Percentiles rank a stretch among this genome's conserved stretches.
Evolutionary conservation across 805 yeast species (phyloP).

Genomic region (Candida railenensis): DNA sequence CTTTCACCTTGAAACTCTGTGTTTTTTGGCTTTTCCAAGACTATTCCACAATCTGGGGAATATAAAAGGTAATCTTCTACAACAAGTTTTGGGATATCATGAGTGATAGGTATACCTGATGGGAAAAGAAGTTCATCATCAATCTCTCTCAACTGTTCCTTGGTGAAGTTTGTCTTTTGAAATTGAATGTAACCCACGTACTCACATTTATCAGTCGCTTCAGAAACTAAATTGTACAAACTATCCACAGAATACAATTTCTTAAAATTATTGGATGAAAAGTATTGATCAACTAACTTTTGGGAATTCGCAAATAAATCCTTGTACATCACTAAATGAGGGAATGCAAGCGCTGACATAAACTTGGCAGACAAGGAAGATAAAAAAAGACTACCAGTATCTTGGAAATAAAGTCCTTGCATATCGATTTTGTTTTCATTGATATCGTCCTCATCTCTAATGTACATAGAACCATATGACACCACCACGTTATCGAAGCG

Average conservation of each 20-base stretch:
- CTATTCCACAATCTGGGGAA: slow-evolving; percentile 86
- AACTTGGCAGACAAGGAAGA: slow-evolving; percentile 64
- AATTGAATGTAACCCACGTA: slow-evolving; percentile 66
- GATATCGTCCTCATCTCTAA: slow-evolving; percentile 47
- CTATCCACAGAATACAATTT: slow-evolving; percentile 29
- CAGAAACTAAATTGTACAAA: slow-evolving; percentile 33
- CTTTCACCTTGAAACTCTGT: slow-evolving; percentile 51
- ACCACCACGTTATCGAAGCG: slow-evolving; percentile 31
- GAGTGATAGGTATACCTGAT: slow-evolving; percentile 70
- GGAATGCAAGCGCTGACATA: slow-evolving; percentile 58
- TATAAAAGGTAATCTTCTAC: slow-evolving; percentile 61
- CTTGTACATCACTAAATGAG: slow-evolving; percentile 50
- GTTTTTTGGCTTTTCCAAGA: slow-evolving; percentile 28
- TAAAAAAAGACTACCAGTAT: slow-evolving; percentile 60
- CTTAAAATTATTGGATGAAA: slow-evolving; percentile 27
- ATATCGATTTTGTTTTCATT: slow-evolving; percentile 51
- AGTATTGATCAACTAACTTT: slow-evolving; percentile 40
- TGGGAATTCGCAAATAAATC: slow-evolving; percentile 45
- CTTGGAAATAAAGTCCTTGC: slow-evolving; percentile 64
- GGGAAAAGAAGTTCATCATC: slow-evolving; percentile 76
- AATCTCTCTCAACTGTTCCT: slow-evolving; percentile 53
- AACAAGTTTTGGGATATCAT: slow-evolving; percentile 51
- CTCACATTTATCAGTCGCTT: slow-evolving; percentile 58
- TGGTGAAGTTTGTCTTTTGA: slow-evolving; percentile 54
- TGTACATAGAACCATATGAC: slow-evolving; percentile 24